Percentiles rank a stretch among this genome's conserved stretches.
phyloP scores from a whole-genome alignment of 306 rosid genomes.

The Chamaecrista fasciculata region DNA sequence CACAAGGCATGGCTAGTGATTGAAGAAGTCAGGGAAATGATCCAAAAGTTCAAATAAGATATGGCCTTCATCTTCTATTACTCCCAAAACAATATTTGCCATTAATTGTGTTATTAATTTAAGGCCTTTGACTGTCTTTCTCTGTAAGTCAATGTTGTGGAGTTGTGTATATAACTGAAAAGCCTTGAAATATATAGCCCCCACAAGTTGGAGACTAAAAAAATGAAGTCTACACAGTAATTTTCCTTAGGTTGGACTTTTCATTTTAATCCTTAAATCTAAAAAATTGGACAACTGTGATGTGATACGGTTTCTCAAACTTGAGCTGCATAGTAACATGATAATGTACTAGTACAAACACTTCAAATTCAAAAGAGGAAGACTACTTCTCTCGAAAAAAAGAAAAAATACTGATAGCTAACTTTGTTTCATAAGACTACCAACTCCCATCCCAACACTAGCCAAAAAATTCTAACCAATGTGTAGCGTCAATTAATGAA shows the following conservation, averaged over 20 bases:
- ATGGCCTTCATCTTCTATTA: not conserved
- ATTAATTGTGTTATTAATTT: not conserved
- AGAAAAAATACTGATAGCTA: too few species aligned
- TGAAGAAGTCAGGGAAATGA: constrained; percentile 85
- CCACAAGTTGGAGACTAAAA: not conserved
- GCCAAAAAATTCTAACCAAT: not conserved
- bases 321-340: not conserved
- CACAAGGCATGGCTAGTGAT: constrained; percentile 86
- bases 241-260: not conserved
- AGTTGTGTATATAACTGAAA: constrained; percentile 1
- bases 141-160: not conserved
- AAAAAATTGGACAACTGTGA: not conserved
- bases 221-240: not conserved
- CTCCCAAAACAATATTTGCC: not conserved
- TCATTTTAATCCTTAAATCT: too few species aligned
- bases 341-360: not conserved
- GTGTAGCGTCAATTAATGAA: not conserved
- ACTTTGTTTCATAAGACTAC: not conserved
- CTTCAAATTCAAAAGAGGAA: not conserved
- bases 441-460: too few species aligned
- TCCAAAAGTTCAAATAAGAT: constrained; percentile 45
- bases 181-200: not conserved
- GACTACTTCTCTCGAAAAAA: not conserved
- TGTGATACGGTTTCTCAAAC: not conserved
- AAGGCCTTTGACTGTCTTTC: not conserved